Evolutionary conservation across 345 rosid genomes (phyloP), one percentile per base, ranked within the genome.

Genomic region (Cochlearia excelsa): DNA sequence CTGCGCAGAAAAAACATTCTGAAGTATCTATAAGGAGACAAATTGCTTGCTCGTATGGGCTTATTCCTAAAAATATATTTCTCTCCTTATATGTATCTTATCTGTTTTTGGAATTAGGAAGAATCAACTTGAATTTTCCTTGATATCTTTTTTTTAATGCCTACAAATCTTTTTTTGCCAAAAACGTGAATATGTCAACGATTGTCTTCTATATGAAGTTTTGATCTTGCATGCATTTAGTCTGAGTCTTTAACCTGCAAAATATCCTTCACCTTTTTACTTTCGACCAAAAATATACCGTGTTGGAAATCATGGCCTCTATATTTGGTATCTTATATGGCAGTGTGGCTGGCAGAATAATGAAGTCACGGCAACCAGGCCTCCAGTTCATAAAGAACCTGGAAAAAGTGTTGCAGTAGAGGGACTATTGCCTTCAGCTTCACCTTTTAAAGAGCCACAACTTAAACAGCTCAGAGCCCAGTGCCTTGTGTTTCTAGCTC

Each of bases 391-490:
- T 27, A 80, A 78, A 71, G 95, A 84, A 67, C 59, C 75, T 7
- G 97, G 93, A 68, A 84, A 80, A 68, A 74, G 78, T 79, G 69
- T 78, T 47, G 72, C 70, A 78, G 61, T 74, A 30, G 84, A 78
- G 65, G 74, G 68, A 77, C 56, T 73, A 31, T 11, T 70, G 4
- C 54, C 52, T 9, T 64, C 81, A 70, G 81, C 80, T 76, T 67
- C 78, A 78, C 93, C 84, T 67, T 90, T 90, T 69, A 90, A 81
- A 60, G 97, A 87, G 58, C 88, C 87, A 53, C 97, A 90, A 65
- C 65, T 90, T 65, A 90, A 84, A 77, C 97, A 90, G 74, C 97
- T 90, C 64, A 84, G 95, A 67, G 97, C 97, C 40, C 97, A 90
- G 70, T 90, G 97, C 79, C 93, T 90, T 51, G 95, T 90, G n/a